A percentile compares a stretch with the other conserved stretches of the same genome.
These are phyloP conservation scores for Thalassiosira ordinaria DNA, from an alignment of 352 stramenopile genomes.

Conservation along the genomic window DNA sequence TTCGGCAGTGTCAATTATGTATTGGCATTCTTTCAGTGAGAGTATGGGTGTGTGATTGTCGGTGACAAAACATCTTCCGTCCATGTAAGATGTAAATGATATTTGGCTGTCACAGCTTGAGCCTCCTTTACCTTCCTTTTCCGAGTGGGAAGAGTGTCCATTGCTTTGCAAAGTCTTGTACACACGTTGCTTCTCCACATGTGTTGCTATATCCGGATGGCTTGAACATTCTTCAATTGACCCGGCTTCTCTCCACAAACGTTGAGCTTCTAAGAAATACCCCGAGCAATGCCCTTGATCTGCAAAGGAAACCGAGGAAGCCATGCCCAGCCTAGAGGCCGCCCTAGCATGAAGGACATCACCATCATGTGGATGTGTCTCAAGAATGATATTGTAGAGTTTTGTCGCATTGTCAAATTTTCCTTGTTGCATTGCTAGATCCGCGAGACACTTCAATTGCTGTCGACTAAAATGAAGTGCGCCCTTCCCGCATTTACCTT, in stretches of 20 bases:
- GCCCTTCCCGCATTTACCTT: no score
- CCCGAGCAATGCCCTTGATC: slow-evolving; percentile 43
- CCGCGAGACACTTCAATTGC: slow-evolving; percentile 54
- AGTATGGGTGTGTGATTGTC: slow-evolving; percentile 37
- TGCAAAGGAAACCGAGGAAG: slow-evolving; percentile 30
- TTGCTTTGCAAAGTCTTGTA: slow-evolving; percentile 64
- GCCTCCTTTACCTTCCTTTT: slow-evolving; percentile 1
- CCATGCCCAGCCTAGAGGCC: slow-evolving; percentile 57
- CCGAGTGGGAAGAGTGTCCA: background rate
- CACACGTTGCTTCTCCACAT: slow-evolving; percentile 64
- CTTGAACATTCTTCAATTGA: slow-evolving; percentile 30
- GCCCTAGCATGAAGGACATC: slow-evolving; percentile 74
- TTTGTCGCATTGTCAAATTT: slow-evolving; percentile 52
- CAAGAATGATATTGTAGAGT: slow-evolving; percentile 58
- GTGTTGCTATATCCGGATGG: slow-evolving; percentile 64
- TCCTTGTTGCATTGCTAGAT: slow-evolving; percentile 71
- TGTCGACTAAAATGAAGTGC: slow-evolving; percentile 4
- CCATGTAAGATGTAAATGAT: slow-evolving; percentile 31
- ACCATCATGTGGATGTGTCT: slow-evolving; percentile 25
- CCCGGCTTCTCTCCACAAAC: slow-evolving; percentile 63
- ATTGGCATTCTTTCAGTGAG: slow-evolving; percentile 51
- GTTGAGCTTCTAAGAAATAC: slow-evolving; percentile 67
- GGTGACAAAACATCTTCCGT: slow-evolving; percentile 57
- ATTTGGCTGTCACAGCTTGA: slow-evolving; percentile 18
- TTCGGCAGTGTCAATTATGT: slow-evolving; percentile 64